Evolutionary conservation across 139 green algal genomes (phyloP), one percentile per base, ranked within the genome.

Genomic region (Tetraselmis chui): DNA sequence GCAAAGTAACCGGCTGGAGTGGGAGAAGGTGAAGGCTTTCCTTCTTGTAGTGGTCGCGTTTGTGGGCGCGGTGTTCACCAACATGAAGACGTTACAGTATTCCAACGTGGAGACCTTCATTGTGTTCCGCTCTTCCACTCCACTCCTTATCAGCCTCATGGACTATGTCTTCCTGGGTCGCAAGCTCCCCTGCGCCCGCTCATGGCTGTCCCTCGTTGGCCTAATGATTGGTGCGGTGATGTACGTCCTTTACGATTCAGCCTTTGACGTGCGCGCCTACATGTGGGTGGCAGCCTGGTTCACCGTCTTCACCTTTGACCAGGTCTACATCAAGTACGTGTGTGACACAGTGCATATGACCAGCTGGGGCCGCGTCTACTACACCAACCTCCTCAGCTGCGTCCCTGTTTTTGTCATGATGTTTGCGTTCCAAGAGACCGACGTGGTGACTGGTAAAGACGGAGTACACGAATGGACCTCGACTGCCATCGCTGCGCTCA

Each of bases 71-170:
- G 59, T 94, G n/a, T 94, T 86, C 78, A 81, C 88, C 23, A 94
- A 93, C 80, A 89, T 94, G 28, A 92, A 88, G 58, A 85, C 81
- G 1, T n/a, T 84, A 25, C 25, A 91, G 82, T 89, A 92, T 80
- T 85, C 91, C 28, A 94, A 94, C 58, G 93, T 96, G 2, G 91
- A 96, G 79, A 95, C 92, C 2, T 95, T 96, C 87, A 96, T 96
- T 83, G 92, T 92, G n/a, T 94, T 96, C 81, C 88, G 93, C 2
- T 93, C 83, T 23, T 85, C 75, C 67, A 92, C 86, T 0, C 90
- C 90, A 2, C 78, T 92, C 59, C 76, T 95, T 2, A 87, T 96
- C 30, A 88, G 87, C 11, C 1, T 96, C 22, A 92, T 92, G 30
- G 92, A 96, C 80, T 95, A 88, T 77, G 1, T 89, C 0, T 94